Conservation (phyloP, 257 asterid genomes). For the Jasminum sambac region DNA sequence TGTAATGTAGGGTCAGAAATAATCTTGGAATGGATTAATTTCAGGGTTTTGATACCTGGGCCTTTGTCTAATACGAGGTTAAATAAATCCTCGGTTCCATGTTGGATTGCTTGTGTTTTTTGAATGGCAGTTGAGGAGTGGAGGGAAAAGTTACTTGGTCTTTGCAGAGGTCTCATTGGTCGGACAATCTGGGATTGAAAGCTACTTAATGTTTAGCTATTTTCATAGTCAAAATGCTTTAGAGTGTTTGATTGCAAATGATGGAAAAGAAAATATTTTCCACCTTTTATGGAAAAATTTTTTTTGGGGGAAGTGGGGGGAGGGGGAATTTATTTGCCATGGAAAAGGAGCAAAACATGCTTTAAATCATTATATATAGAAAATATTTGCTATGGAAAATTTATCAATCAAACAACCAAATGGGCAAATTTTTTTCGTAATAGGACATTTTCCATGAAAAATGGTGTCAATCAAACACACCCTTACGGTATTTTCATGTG, state of each 20-base stretch:
- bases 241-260: too few species aligned
- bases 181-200: neutral
- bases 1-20: constrained; percentile 41
- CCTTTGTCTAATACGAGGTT: constrained; percentile 42
- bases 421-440: too few species aligned
- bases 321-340: too few species aligned
- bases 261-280: too few species aligned
- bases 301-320: too few species aligned
- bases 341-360: too few species aligned
- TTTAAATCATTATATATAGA: too few species aligned
- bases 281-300: too few species aligned
- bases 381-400: too few species aligned
- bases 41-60: constrained; percentile 55
- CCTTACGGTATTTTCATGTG: neutral
- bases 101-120: constrained; percentile 1
- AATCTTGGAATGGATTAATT: constrained; percentile 54
- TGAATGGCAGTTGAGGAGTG: constrained; percentile 33
- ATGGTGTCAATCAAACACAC: too few species aligned
- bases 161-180: constrained; percentile 30
- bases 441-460: too few species aligned
- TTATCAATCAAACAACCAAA: too few species aligned
- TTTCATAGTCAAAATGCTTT: neutral
- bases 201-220: neutral
- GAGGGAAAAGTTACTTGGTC: constrained; percentile 38
- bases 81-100: constrained; percentile 23